Evolutionary conservation across 176 grass and related monocot genomes (phyloP), one percentile per base, ranked within the genome.

Genomic region (Pontederia paniculata): DNA sequence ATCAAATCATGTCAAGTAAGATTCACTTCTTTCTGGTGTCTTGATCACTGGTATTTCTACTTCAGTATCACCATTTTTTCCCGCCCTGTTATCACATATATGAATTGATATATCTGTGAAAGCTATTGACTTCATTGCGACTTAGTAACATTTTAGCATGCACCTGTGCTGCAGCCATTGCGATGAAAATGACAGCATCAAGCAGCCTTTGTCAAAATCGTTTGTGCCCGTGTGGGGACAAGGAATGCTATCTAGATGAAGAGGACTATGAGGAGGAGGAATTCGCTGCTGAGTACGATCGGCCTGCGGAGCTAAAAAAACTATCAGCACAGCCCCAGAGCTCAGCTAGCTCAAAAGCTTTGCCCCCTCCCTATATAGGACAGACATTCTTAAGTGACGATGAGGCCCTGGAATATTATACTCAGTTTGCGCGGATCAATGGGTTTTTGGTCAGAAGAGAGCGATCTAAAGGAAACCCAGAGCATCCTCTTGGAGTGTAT

Each of bases 331-430:
- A 23, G 48, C 23, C 62, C 23, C 48, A 60, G 52, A 21, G 21
- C 44, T 61, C 25, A 15, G 23, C 17, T 58, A 23, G 25, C 19
- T 12, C 44, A 53, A 56, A 61, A 50, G 12, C 25, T 11, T n/a
- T 58, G 50, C 66, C 70, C 47, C 5, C 60, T 59, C 79, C 68
- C 10, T 73, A 81, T 67, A 62, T 77, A 42, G 79, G 79, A 31
- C 73, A 77, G 62, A 25, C 63, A 28, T 82, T 82, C 70, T 73
- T 50, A 60, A 76, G 61, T 45, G 73, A 73, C 18, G 73, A 77
- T 19, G 79, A 76, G 63, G 79, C 73, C 13, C 68, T 72, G 68
- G 79, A 82, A 61, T 67, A 72, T 23, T 82, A 82, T 49, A 82
- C 68, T 68, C 65, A 67, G 12, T 82, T 76, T 77, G 79, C 73